A percentile compares a stretch with the other conserved stretches of the same genome.
phyloP scores from a whole-genome alignment of 306 rosid species.

The Vigna radiata region DNA sequence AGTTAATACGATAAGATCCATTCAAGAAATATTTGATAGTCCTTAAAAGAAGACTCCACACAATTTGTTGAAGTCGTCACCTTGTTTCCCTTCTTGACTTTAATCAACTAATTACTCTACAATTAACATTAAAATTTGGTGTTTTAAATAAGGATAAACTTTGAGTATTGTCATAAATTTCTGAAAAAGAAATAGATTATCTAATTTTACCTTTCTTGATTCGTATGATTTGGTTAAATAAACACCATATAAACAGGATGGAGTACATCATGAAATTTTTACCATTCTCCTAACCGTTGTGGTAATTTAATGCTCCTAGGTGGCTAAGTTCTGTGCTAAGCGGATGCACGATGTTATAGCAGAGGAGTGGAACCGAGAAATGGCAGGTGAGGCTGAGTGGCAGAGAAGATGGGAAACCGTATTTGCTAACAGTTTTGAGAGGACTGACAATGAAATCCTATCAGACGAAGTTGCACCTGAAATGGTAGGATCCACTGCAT shows the following conservation, averaged over 20 bases:
- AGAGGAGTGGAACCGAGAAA: slow-evolving; percentile 75
- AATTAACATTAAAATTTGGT: background rate
- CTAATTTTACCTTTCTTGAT: background rate
- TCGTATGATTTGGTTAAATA: background rate
- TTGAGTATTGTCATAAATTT: background rate
- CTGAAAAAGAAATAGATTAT: background rate
- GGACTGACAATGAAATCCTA: slow-evolving; percentile 64
- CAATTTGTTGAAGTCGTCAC: background rate
- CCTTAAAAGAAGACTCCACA: background rate
- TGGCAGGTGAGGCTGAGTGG: slow-evolving; percentile 60
- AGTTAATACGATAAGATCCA: background rate
- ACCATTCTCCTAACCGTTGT: slow-evolving; percentile 40
- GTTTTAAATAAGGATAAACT: background rate
- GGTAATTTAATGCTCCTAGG: slow-evolving; percentile 57
- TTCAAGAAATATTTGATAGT: background rate
- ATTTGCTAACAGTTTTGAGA: slow-evolving; percentile 71
- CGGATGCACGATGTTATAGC: slow-evolving; percentile 83
- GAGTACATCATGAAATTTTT: slow-evolving; percentile 1
- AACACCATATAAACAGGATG: background rate
- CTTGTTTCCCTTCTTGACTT: background rate
- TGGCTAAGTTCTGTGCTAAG: slow-evolving; percentile 85
- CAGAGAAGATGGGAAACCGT: slow-evolving; percentile 82
- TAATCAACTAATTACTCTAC: background rate
- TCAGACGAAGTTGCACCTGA: slow-evolving; percentile 70
- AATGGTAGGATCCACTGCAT: slow-evolving; percentile 95